A percentile compares a stretch with the other conserved stretches of the same genome.
These are phyloP conservation scores for Wallacemonas rigidus DNA, from an alignment of 208 protist genomes.

Conservation along the genomic window DNA sequence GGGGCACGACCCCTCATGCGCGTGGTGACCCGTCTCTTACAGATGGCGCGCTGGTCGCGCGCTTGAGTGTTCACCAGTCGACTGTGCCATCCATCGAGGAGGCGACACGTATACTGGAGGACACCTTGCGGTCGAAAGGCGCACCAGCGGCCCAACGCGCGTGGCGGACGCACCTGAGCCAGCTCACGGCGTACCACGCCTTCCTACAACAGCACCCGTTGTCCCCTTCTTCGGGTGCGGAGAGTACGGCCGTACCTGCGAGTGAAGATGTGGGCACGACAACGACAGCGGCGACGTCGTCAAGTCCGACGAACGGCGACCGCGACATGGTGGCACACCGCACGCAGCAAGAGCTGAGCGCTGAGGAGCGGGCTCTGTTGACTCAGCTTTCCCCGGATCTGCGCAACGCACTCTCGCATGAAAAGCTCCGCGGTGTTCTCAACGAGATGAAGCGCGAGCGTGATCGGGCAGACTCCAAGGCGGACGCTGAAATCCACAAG, in stretches of 20 bases:
- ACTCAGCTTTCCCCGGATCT: constrained; percentile 66
- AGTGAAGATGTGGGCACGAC: too few relatives aligned
- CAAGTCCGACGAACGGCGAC: too few relatives aligned
- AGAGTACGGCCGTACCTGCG: not conserved
- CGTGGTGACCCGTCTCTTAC: not conserved
- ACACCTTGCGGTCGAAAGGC: constrained; percentile 20
- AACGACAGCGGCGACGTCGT: too few relatives aligned
- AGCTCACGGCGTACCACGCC: constrained; percentile 41
- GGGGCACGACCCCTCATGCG: not conserved
- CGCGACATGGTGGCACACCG: too few relatives aligned
- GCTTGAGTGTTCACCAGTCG: not conserved
- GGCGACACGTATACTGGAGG: constrained; percentile 21
- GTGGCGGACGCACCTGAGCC: constrained; percentile 34
- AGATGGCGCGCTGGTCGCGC: constrained; percentile 5
- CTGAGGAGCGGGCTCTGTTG: constrained; percentile 27
- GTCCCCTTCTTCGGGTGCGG: not conserved
- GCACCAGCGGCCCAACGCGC: constrained; percentile 16
- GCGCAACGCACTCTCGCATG: constrained; percentile 50
- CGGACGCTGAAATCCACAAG: constrained; percentile 47
- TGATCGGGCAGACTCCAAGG: constrained; percentile 35
- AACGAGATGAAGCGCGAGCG: constrained; percentile 64
- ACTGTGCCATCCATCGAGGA: constrained; percentile 48
- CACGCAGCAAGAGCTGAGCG: not conserved
- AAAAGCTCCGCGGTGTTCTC: constrained; percentile 61
- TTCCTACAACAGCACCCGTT: constrained; percentile 26